These are phyloP conservation scores for Phytophthora fragariaefolia DNA, from an alignment of 352 stramenopile genomes.

Conservation along the genomic window DNA sequence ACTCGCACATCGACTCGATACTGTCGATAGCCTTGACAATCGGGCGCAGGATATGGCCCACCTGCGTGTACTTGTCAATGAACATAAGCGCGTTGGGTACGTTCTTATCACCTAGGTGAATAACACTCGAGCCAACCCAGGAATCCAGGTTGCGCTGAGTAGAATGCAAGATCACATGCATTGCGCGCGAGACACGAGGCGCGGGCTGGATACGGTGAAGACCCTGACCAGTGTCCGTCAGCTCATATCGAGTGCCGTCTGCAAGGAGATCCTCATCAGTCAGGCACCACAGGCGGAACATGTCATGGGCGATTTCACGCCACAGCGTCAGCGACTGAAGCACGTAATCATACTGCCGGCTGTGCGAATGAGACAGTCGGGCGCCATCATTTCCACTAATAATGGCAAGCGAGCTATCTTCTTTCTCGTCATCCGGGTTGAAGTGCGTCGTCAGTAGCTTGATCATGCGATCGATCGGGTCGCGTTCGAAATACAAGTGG, in stretches of 20 bases:
- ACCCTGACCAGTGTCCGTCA: conserved; percentile 96
- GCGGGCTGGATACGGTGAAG: conserved; percentile 95
- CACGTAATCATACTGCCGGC: conserved; percentile 96
- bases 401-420: conserved; percentile 93
- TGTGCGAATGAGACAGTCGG: conserved; percentile 94
- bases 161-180: conserved; percentile 94
- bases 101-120: conserved; percentile 98
- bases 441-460: conserved; percentile 90
- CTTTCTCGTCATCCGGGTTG: conserved; percentile 66
- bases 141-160: conserved; percentile 77
- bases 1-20: conserved; percentile 65
- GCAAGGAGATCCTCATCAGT: conserved; percentile 93
- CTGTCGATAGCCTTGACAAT: conserved; percentile 88
- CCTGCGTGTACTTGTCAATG: conserved; percentile 99
- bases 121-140: conserved; percentile 95
- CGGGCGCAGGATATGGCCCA: conserved; percentile 87
- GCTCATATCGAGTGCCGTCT: conserved; percentile 78
- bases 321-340: conserved; percentile 96
- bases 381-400: conserved; percentile 93
- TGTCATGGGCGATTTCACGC: conserved; percentile 96
- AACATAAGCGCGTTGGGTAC: conserved; percentile 98
- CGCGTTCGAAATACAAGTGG: conserved; percentile 97
- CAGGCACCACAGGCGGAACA: conserved; percentile 97
- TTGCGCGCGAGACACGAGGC: conserved; percentile 93
- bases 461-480: conserved; percentile 97